Conservation (phyloP, 805 yeast genomes). For the Candida caryicola region DNA sequence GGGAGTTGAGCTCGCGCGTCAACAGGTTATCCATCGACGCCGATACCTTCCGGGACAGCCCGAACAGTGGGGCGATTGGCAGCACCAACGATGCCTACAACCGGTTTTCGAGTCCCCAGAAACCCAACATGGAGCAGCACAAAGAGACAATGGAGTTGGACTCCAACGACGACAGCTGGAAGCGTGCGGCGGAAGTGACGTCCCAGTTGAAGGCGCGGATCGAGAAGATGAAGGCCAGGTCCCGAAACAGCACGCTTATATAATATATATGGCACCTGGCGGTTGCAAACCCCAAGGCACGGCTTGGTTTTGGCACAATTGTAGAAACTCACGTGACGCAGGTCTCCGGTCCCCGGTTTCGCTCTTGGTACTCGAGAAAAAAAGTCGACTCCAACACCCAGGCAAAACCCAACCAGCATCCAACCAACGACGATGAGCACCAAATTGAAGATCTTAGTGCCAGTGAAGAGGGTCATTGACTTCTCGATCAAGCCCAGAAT, state of each 20-base stretch:
- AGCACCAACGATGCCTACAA: slow-evolving; percentile 20
- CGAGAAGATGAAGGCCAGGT: slow-evolving; percentile 79
- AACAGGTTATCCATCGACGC: slow-evolving; percentile 31
- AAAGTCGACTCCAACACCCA: background rate
- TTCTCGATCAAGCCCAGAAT: slow-evolving; percentile 91
- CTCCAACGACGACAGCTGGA: slow-evolving; percentile 71
- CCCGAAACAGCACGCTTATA: slow-evolving; percentile 18
- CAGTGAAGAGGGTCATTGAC: slow-evolving; percentile 93
- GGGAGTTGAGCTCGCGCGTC: slow-evolving; percentile 42
- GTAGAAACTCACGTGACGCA: slow-evolving; percentile 3
- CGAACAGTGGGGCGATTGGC: slow-evolving; percentile 3
- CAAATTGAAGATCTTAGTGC: slow-evolving; percentile 76
- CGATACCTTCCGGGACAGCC: slow-evolving; percentile 9
- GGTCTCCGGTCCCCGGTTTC: too few relatives aligned
- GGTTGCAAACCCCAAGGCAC: too few relatives aligned
- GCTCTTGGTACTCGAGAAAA: background rate
- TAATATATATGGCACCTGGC: too few relatives aligned
- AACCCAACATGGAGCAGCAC: slow-evolving; percentile 14
- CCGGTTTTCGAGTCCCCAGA: slow-evolving; percentile 18
- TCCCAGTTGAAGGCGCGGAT: slow-evolving; percentile 81
- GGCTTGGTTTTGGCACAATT: too few relatives aligned
- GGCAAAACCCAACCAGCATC: background rate
- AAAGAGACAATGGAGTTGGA: slow-evolving; percentile 32
- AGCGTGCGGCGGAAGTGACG: slow-evolving; percentile 86
- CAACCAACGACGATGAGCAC: slow-evolving; percentile 16